Evolutionary conservation across 2,329 filamentous ascomycete species (phyloP).

Genomic region (Calcarisporium arbuscula): DNA sequence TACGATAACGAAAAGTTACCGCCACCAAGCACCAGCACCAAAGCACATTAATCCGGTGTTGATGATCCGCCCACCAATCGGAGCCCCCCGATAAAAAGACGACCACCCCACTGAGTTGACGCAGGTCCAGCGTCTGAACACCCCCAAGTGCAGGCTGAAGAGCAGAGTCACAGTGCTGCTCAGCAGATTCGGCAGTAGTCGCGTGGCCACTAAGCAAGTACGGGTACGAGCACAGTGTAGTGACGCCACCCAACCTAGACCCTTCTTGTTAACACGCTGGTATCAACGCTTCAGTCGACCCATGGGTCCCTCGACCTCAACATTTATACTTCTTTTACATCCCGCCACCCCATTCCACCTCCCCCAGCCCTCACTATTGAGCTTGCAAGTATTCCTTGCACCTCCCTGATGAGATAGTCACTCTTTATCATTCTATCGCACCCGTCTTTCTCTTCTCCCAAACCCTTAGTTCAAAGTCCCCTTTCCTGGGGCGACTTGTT

Average conservation of each 20-base stretch:
- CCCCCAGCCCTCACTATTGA: constrained; percentile 7
- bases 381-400: too few species aligned
- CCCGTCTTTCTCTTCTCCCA: not conserved
- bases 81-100: constrained; percentile 13
- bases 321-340: not conserved
- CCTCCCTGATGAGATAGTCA: too few species aligned
- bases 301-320: constrained; percentile 1
- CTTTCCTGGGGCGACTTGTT: constrained; percentile 10
- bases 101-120: too few species aligned
- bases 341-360: constrained; percentile 1
- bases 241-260: too few species aligned
- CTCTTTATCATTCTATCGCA: constrained; percentile 5
- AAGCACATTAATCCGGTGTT: constrained; percentile 14
- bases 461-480: too few species aligned
- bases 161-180: too few species aligned
- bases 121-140: too few species aligned
- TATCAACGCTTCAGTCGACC: constrained; percentile 15
- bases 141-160: too few species aligned
- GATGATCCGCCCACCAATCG: constrained; percentile 17
- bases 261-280: constrained; percentile 34
- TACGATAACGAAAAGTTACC: too few species aligned
- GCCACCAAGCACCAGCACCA: not conserved
- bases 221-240: too few species aligned
- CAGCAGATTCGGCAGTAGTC: too few species aligned
- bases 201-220: too few species aligned